A percentile compares a stretch with the other conserved stretches of the same genome.
Evolutionary conservation across 306 rosid species (phyloP).

Genomic region (Cicer bijugum): DNA sequence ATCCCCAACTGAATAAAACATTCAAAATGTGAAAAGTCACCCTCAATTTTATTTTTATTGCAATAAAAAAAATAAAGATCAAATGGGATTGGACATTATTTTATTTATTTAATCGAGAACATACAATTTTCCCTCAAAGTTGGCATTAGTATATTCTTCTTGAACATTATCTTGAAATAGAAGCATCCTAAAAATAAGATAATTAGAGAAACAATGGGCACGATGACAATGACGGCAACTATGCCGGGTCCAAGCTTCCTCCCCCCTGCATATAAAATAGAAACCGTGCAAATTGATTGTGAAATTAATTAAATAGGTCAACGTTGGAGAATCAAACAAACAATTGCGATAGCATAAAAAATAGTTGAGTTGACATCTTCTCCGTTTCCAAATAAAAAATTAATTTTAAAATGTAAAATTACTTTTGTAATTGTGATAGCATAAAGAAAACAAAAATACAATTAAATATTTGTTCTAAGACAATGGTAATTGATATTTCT

Average conservation of each 20-base stretch:
- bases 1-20: neutral
- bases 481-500: no score
- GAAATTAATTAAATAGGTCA: neutral
- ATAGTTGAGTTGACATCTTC: no score
- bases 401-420: no score
- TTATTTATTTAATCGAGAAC: neutral
- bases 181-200: neutral
- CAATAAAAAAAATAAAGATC: neutral
- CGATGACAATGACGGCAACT: neutral
- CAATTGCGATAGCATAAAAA: no score
- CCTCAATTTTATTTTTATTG: no score
- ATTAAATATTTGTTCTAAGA: no score
- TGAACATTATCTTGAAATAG: neutral
- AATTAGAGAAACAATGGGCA: neutral
- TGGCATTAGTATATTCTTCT: neutral
- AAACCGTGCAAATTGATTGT: neutral
- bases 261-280: neutral
- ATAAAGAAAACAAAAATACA: no score
- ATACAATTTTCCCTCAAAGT: neutral
- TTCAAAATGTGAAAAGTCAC: neutral
- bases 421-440: no score
- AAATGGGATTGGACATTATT: neutral
- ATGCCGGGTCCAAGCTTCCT: neutral
- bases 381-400: no score
- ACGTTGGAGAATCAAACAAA: neutral